Evolutionary conservation across 73 alveolate species (phyloP), one percentile per base, ranked within the genome.

Genomic region (Effrenium voratum): DNA sequence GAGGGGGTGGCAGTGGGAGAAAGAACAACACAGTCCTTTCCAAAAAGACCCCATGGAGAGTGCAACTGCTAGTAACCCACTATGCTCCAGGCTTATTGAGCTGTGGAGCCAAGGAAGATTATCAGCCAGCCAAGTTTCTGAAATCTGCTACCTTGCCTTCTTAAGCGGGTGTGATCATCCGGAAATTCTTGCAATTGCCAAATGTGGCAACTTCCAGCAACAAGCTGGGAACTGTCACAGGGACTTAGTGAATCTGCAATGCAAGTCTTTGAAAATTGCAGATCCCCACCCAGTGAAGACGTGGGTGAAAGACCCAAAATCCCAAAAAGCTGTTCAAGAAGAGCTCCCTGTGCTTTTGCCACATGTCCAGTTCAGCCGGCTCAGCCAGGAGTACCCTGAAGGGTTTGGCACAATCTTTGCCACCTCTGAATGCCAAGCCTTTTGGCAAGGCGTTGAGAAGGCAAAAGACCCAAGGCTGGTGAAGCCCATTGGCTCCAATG

Each of bases 131-230:
- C 72, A 49, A 43, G 93, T 38, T 2, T 3, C 57, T 15, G 80
- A 83, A 43, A 36, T 83, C 5, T 38, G 59, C 79, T 79, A 57
- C 50, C 57, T 49, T 10, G 24, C 60, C 57, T n/a, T 57, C 41
- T 41, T 83, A 13, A 40, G 75, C 52, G 93, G 93, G 13, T 52
- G 77, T 49, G 93, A 52, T 3, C 93, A 83, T 38, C 80, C 93
- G 13, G 60, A 83, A 28, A n/a, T 83, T 6, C 43, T 83, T 36
- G 93, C 93, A 36, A 36, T n/a, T 36, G 93, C 79, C 38, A 52
- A 55, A 66, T 36, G 77, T 50, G 93, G 93, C 30, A n/a, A 13
- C 66, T 83, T 83, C 59, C 50, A 79, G 5, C 13, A 13, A n/a
- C 57, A 82, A 36, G 34, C 6, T 5, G 50, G 50, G 24, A 49